These are phyloP conservation scores for Myxozyma mucilagina DNA, from an alignment of 805 yeast genomes.

Conservation along the genomic window DNA sequence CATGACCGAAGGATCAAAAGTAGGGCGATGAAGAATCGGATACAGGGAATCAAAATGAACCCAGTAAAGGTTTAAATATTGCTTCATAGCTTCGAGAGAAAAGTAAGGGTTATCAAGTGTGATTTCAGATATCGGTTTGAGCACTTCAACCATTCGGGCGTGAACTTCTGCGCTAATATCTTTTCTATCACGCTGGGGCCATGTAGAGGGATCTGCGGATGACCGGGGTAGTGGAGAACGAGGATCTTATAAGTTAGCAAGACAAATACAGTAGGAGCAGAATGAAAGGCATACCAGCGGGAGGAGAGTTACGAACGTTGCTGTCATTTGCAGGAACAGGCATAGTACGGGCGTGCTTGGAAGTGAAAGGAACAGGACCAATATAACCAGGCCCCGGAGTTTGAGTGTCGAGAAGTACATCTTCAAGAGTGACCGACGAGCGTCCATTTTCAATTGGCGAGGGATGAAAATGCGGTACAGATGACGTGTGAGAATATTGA, in stretches of 20 bases:
- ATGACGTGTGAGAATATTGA: not conserved
- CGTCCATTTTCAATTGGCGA: not conserved
- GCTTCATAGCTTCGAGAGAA: constrained; percentile 24
- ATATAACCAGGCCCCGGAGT: not conserved
- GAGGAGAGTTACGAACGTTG: constrained; percentile 10
- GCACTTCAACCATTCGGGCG: constrained; percentile 25
- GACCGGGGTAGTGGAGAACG: constrained; percentile 2
- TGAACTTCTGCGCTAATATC: constrained; percentile 13
- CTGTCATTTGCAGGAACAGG: constrained; percentile 12
- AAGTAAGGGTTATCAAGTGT: constrained; percentile 24
- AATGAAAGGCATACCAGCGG: constrained; percentile 6
- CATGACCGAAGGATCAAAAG: constrained; percentile 36
- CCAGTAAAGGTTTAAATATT: constrained; percentile 43
- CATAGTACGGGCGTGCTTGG: constrained; percentile 8
- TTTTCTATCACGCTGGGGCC: constrained; percentile 4
- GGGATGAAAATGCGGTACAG: not conserved
- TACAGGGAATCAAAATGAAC: constrained; percentile 42
- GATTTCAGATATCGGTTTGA: constrained; percentile 30
- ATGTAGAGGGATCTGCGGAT: not conserved
- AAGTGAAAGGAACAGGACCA: constrained; percentile 7
- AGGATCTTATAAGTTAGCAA: not conserved
- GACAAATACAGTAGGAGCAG: not conserved
- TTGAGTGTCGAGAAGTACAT: constrained; percentile 1
- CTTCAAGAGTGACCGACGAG: constrained; percentile 11
- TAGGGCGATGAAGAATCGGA: constrained; percentile 46